Percentiles rank a stretch among this genome's conserved stretches.
These are phyloP conservation scores for Phoma herbarum DNA, from an alignment of 2,329 filamentous ascomycete species.

Conservation along the genomic window DNA sequence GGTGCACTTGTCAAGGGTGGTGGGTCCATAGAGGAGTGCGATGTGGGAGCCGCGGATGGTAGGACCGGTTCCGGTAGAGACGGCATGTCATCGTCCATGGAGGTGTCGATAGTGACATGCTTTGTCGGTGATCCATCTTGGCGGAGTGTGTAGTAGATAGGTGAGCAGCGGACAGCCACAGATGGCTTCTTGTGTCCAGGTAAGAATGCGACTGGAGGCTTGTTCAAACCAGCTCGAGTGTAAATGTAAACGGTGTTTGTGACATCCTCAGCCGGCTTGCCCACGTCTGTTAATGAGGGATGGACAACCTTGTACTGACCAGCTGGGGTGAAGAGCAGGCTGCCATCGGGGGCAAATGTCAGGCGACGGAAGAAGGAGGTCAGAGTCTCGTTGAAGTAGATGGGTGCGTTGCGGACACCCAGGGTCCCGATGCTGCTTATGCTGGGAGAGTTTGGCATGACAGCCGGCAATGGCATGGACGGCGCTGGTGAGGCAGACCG, in stretches of 20 bases:
- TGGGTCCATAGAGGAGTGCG: conserved; percentile 80
- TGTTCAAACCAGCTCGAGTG: conserved; percentile 94
- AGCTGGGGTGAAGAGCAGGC: conserved; percentile 89
- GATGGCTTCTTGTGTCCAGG: conserved; percentile 98
- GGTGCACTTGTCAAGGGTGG: conserved; percentile 71
- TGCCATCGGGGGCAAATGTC: conserved; percentile 94
- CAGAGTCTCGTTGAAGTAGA: conserved; percentile 96
- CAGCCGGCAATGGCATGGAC: conserved; percentile 90
- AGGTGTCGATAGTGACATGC: conserved; percentile 94
- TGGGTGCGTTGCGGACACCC: conserved; percentile 78
- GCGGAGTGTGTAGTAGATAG: conserved; percentile 83
- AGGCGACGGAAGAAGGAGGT: conserved; percentile 96
- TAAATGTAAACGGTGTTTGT: conserved; percentile 99
- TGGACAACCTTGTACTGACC: conserved; percentile 91
- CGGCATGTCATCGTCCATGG: conserved; percentile 81
- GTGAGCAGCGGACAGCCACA: conserved; percentile 93
- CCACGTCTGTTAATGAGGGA: conserved; percentile 69
- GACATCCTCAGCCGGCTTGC: conserved; percentile 81
- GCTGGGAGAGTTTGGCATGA: conserved; percentile 93
- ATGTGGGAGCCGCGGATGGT: conserved; percentile 63
- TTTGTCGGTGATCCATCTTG: conserved; percentile 73
- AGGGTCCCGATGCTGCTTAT: conserved; percentile 61
- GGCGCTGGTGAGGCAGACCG: conserved; percentile 93
- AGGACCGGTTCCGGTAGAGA: conserved; percentile 83
- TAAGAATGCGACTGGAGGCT: conserved; percentile 91